These are phyloP conservation scores for Gossypium trilobum DNA, from an alignment of 441 rosid genomes.

Conservation along the genomic window DNA sequence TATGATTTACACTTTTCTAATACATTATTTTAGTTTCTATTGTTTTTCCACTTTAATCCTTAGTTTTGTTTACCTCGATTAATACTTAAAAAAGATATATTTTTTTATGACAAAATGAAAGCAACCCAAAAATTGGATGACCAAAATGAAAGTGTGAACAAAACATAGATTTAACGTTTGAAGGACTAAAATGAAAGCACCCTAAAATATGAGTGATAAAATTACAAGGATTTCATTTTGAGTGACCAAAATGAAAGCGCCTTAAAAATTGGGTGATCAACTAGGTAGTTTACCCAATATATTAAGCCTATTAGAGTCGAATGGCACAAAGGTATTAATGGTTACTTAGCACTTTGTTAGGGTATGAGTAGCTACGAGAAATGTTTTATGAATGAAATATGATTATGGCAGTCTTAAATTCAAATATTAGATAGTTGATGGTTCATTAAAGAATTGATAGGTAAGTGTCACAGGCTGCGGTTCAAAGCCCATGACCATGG, in stretches of 20 bases:
- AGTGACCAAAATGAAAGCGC: not conserved
- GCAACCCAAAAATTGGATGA: not conserved
- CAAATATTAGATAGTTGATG: not conserved
- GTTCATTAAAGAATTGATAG: not conserved
- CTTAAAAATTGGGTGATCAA: not conserved
- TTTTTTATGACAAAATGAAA: not conserved
- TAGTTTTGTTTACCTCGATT: not conserved
- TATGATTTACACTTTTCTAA: not conserved
- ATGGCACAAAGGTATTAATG: not conserved
- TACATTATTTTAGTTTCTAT: not conserved
- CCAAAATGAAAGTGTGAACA: not conserved
- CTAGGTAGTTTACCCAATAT: not conserved
- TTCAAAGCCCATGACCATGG: not conserved
- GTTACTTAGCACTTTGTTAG: not conserved
- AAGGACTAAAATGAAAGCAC: too few relatives aligned
- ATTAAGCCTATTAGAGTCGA: not conserved
- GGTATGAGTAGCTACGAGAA: not conserved
- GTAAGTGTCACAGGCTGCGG: not conserved
- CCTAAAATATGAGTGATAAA: not conserved
- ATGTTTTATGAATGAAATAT: not conserved
- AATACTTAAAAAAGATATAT: too few relatives aligned
- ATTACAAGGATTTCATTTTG: not conserved
- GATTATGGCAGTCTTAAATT: not conserved
- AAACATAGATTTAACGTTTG: not conserved
- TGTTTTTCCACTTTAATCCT: not conserved